Percentiles rank a stretch among this genome's conserved stretches.
These are phyloP conservation scores for Ceratocystis variospora DNA, from an alignment of 2,329 filamentous ascomycete species.

Conservation along the genomic window DNA sequence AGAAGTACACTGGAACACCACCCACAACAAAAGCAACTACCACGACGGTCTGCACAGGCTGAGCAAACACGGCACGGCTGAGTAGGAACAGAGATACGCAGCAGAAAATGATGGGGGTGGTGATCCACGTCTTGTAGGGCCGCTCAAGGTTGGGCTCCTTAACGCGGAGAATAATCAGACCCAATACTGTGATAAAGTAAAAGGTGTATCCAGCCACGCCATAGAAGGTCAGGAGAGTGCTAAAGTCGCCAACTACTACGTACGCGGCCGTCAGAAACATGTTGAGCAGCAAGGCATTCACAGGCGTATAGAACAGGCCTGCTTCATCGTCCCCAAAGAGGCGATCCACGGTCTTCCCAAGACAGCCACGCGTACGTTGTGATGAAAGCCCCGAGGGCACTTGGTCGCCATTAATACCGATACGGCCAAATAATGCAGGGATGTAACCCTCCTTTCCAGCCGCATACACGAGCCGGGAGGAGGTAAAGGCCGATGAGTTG, in stretches of 20 bases:
- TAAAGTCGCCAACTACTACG: slow-evolving; percentile 76
- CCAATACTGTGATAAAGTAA: slow-evolving; percentile 90
- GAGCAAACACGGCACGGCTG: slow-evolving; percentile 74
- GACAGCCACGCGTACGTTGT: slow-evolving; percentile 39
- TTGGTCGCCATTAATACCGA: slow-evolving; percentile 49
- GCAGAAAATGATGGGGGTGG: slow-evolving; percentile 94
- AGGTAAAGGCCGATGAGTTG: slow-evolving; percentile 89
- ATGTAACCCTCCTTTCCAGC: slow-evolving; percentile 93
- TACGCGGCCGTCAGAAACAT: slow-evolving; percentile 58
- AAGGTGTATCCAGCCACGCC: slow-evolving; percentile 95
- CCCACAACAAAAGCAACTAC: slow-evolving; percentile 74
- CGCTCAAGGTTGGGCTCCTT: slow-evolving; percentile 75
- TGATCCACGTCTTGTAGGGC: slow-evolving; percentile 93
- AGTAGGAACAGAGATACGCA: slow-evolving; percentile 91
- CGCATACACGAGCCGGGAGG: slow-evolving; percentile 79
- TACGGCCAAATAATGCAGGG: slow-evolving; percentile 65
- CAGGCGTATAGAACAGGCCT: slow-evolving; percentile 83
- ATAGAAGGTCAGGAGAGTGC: slow-evolving; percentile 88
- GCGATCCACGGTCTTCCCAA: slow-evolving; percentile 44
- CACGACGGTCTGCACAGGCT: slow-evolving; percentile 77
- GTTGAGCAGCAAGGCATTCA: slow-evolving; percentile 81
- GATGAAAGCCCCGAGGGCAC: slow-evolving; percentile 28
- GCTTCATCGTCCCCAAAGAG: slow-evolving; percentile 62
- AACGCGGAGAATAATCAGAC: slow-evolving; percentile 79
- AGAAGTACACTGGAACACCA: slow-evolving; percentile 80